Percentiles rank a stretch among this genome's conserved stretches.
These are phyloP conservation scores for Candida montana DNA, from an alignment of 805 yeast species.

Conservation along the genomic window DNA sequence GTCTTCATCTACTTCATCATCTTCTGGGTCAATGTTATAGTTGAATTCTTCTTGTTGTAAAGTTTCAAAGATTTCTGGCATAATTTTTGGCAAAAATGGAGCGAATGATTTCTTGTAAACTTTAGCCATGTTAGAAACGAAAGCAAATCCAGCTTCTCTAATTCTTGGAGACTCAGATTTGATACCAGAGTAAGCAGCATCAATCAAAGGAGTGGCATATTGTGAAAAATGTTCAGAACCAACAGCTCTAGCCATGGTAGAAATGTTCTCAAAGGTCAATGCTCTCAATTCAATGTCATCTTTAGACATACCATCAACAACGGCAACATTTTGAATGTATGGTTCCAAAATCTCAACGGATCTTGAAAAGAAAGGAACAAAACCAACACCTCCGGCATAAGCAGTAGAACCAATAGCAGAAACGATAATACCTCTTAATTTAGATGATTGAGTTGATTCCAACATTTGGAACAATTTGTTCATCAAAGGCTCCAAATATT, in stretches of 20 bases:
- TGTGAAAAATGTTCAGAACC: constrained; percentile 85
- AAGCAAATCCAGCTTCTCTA: constrained; percentile 92
- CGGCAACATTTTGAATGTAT: constrained; percentile 63
- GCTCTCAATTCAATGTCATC: constrained; percentile 91
- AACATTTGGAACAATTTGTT: constrained; percentile 83
- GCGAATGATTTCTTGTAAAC: constrained; percentile 90
- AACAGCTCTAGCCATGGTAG: constrained; percentile 95
- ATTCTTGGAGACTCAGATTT: constrained; percentile 75
- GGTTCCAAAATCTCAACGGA: constrained; percentile 80
- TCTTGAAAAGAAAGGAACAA: constrained; percentile 77
- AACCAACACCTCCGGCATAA: constrained; percentile 85
- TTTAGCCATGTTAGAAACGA: constrained; percentile 89
- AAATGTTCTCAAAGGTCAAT: constrained; percentile 84
- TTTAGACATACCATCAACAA: constrained; percentile 73
- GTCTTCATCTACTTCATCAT: constrained; percentile 34
- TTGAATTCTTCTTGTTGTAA: constrained; percentile 83
- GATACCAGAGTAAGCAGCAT: constrained; percentile 78
- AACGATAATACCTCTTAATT: constrained; percentile 71
- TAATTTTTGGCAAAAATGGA: constrained; percentile 72
- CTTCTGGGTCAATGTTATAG: constrained; percentile 50
- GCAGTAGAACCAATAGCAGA: constrained; percentile 98
- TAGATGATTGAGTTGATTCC: constrained; percentile 66
- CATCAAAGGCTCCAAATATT: constrained; percentile 84
- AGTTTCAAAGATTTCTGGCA: constrained; percentile 81
- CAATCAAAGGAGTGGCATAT: constrained; percentile 82